Base-by-base conservation (phyloP, 768 basidiomycete genomes). In the Brasilioporus rufonigricans region DNA sequence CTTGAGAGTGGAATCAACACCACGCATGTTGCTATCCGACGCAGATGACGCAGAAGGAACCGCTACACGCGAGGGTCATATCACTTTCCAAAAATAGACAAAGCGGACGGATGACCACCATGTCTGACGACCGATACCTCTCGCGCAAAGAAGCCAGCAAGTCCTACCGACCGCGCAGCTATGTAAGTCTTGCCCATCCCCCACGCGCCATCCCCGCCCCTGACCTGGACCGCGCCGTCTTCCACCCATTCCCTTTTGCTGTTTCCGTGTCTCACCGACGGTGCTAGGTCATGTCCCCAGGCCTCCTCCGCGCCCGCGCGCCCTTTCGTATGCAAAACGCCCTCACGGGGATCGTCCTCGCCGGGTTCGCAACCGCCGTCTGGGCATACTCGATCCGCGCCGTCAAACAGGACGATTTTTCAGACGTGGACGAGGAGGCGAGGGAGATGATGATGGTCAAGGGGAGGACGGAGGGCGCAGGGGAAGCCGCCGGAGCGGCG, bases 351-450 rank as follows among this genome's bases (percentile, higher is more conserved):
- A 58, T 85, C 43, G 64, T 77, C 3, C 79, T 98, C 41, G 80
- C 83, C 26, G 79, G 80, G 0, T 95, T 97, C 67, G 86, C 83
- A 27, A 80, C 83, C 14, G 88, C 86, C 26, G 85, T 97, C 10
- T 98, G 92, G 83, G 78, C 85, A 5, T 98, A 98, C 73, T 94
- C 93, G 18, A 96, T 98, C 65, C 82, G 84, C 29, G 94, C 93
- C 27, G 94, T 98, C 52, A 93, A 89, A 66, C 94, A 98, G 66
- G 94, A 97, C 67, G 85, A 89, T 38, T 97, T 96, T 67, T 85
- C 88, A 60, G 91, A 93, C 67, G 78, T 91, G 39, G 90, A 91
- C 63, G 87, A 89, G 58, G 88, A 90, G 65, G 91, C 85, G 27
- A 74, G 74, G 57, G 80, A 80, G 39, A 76, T 87, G 62, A 79